Conservation (phyloP, 2,329 filamentous ascomycete species). For the Didymella pinodella region DNA sequence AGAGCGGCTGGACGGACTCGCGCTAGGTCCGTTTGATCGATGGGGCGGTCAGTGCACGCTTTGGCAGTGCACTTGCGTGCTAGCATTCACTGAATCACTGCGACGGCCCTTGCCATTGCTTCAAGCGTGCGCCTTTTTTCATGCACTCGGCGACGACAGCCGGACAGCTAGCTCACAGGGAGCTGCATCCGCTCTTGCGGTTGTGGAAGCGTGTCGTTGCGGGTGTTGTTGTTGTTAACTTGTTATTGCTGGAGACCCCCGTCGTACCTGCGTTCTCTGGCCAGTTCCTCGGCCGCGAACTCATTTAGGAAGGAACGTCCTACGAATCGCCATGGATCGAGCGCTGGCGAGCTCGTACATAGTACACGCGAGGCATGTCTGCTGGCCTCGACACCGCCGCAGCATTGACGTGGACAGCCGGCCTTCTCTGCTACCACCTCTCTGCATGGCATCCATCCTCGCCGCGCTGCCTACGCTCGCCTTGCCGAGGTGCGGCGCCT, state of each 20-base stretch:
- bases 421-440: conserved; percentile 4
- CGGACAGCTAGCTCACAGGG: conserved; percentile 1
- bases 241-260: background rate
- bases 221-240: background rate
- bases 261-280: conserved; percentile 25
- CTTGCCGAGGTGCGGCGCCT: conserved; percentile 14
- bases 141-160: conserved; percentile 4
- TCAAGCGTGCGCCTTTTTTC: conserved; percentile 8
- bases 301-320: conserved; percentile 22
- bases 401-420: conserved; percentile 12
- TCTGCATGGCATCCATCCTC: background rate
- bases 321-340: conserved; percentile 16
- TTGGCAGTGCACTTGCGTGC: conserved; percentile 16
- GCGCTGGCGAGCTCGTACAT: conserved; percentile 10
- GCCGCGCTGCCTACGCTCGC: conserved; percentile 12
- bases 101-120: conserved; percentile 5
- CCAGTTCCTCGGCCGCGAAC: conserved; percentile 17
- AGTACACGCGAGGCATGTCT: background rate
- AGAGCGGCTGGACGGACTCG: conserved; percentile 26
- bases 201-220: conserved; percentile 2
- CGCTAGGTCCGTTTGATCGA: conserved; percentile 26
- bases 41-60: conserved; percentile 17
- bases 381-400: conserved; percentile 9
- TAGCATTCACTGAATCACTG: conserved; percentile 8
- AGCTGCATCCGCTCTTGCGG: conserved; percentile 1